These are phyloP conservation scores for Calendula officinalis DNA, from an alignment of 129 eudicot genomes.

Conservation along the genomic window DNA sequence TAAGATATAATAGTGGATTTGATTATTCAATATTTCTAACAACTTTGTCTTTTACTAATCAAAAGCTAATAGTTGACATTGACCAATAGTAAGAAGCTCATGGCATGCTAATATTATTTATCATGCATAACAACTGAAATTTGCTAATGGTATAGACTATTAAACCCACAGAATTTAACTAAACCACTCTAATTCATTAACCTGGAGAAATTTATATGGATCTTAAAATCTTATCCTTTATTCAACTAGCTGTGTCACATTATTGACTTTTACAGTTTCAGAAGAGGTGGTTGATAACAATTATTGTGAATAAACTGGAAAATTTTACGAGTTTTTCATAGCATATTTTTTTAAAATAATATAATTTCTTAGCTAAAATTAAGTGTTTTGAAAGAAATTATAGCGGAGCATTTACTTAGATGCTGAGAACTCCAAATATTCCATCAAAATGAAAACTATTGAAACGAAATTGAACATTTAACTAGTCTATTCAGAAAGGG, in stretches of 20 bases:
- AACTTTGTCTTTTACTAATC: constrained; percentile 10
- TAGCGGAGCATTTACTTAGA: constrained; percentile 1
- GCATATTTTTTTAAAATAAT: background rate
- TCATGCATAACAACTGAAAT: background rate
- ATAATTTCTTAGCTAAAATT: background rate
- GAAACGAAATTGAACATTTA: background rate
- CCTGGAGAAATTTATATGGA: constrained; percentile 1
- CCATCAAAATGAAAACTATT: background rate
- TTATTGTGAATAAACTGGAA: background rate
- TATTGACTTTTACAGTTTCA: constrained; percentile 12
- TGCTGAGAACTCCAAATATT: constrained; percentile 7
- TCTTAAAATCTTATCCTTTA: constrained; percentile 1
- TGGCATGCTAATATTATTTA: background rate
- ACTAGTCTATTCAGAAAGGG: background rate
- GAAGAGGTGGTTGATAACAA: constrained; percentile 1
- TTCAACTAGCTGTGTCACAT: constrained; percentile 16
- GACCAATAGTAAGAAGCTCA: constrained; percentile 2
- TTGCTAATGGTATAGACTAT: background rate
- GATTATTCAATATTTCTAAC: constrained; percentile 7
- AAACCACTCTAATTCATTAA: constrained; percentile 9
- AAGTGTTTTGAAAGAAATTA: background rate
- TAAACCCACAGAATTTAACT: background rate
- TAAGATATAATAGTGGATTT: background rate
- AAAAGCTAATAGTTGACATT: constrained; percentile 9
- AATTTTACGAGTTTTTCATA: background rate